Evolutionary conservation across 2,329 filamentous ascomycete species (phyloP), one percentile per base, ranked within the genome.

Genomic region (Akanthomyces muscarius): DNA sequence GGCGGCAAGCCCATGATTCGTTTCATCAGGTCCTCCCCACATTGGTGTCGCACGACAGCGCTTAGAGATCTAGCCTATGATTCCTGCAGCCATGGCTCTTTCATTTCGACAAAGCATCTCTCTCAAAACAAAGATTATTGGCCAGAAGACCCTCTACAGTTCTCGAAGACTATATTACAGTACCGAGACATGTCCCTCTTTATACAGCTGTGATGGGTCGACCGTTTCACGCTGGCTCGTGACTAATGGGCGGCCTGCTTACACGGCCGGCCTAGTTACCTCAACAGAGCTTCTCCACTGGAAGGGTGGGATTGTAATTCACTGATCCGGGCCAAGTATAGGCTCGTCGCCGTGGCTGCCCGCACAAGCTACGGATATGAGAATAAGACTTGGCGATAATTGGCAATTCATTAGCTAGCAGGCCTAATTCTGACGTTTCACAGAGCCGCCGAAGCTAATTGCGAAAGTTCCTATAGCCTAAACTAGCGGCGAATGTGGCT

Each of bases 1-100:
- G 58, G 58, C 48, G 48, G 58, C 58, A 61, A 53, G 48, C 10
- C 28, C 36, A 28, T 61, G 48, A 61, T 61, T 53, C 25, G 58
- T 18, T 25, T 38, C 25, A 28, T 21, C 13, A 13, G 16, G 13
- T 1, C 38, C 18, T 45, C 58, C n/a, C 58, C 56, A 60, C 48
- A 53, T 33, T 16, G 25, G n/a, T 13, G 13, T 36, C 16, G 25
- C 57, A 36, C 47, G 36, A 18, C 36, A 30, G 57, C 57, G 57
- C 57, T 52, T 60, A 53, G 13, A 38, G 28, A 33, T 44, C 7
- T 25, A 6, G 36, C 25, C 25, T 16, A 16, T 41, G 8, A 28
- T 23, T 23, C 36, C 5, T 44, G 18, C 14, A 5, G 47, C 6
- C 25, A 51, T 51, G 14, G 36, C 14, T 30, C 14, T 1, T 16